A percentile compares a stretch with the other conserved stretches of the same genome.
Conservation (phyloP, 805 yeast species). For the Kazachstania viticola region DNA sequence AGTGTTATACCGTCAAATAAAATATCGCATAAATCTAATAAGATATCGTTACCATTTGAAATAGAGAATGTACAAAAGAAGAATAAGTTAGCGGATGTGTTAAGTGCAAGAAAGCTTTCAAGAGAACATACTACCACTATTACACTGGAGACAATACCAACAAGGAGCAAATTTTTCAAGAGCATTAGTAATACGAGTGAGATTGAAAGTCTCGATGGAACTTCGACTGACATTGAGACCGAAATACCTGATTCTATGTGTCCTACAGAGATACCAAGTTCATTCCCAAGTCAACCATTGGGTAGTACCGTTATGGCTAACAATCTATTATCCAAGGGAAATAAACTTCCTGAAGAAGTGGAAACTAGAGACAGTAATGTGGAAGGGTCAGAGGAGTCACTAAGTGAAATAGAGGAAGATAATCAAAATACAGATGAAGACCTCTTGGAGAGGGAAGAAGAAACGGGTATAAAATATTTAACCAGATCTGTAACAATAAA, state of each 20-base stretch:
- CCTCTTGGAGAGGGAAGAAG: no score
- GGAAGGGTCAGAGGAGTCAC: no score
- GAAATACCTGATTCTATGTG: slow-evolving; percentile 20
- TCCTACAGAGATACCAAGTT: slow-evolving; percentile 19
- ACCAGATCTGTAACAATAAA: no score
- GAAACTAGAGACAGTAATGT: no score
- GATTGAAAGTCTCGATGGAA: neutral
- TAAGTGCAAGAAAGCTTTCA: neutral
- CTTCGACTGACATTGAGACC: slow-evolving; percentile 12
- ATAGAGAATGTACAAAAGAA: neutral
- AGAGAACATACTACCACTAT: slow-evolving; percentile 1
- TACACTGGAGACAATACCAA: slow-evolving; percentile 13
- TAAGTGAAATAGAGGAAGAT: no score
- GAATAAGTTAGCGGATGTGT: neutral
- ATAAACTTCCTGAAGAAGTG: no score
- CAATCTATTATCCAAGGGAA: no score
- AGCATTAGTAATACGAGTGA: neutral
- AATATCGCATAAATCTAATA: neutral
- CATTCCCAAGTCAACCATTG: no score
- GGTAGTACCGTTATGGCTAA: no score
- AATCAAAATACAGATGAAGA: no score
- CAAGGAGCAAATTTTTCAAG: slow-evolving; percentile 9
- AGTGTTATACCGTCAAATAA: neutral
- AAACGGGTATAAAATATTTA: no score
- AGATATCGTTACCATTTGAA: neutral